A percentile compares a stretch with the other conserved stretches of the same genome.
phyloP scores from a whole-genome alignment of 2,329 filamentous ascomycete species.

The Bipolaris cookei region DNA sequence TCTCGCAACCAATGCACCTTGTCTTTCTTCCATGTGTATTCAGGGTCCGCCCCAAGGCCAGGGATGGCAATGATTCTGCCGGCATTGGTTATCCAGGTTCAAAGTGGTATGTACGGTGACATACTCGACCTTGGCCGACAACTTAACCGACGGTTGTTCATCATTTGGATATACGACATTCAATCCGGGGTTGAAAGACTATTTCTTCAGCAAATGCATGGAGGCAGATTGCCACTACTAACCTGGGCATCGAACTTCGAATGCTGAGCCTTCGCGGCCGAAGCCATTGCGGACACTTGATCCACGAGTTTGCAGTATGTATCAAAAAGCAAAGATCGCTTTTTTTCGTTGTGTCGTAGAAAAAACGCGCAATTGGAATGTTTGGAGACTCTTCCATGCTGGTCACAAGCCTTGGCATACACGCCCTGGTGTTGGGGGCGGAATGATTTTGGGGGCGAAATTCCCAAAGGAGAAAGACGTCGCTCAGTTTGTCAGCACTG shows the following conservation, averaged over 20 bases:
- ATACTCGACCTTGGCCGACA: constrained; percentile 23
- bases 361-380: no score
- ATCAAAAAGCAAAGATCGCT: not conserved
- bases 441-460: constrained; percentile 15
- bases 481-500: not conserved
- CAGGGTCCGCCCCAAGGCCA: constrained; percentile 38
- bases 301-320: not conserved
- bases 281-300: constrained; percentile 15
- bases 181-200: constrained; percentile 25
- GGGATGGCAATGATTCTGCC: constrained; percentile 40
- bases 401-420: not conserved
- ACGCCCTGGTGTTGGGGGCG: constrained; percentile 2
- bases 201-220: not conserved
- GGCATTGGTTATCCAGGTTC: not conserved
- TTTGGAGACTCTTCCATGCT: not conserved
- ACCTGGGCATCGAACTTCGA: constrained; percentile 29
- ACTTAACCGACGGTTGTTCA: constrained; percentile 16
- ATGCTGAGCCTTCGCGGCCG: constrained; percentile 20
- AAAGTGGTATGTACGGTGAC: not conserved
- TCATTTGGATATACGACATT: constrained; percentile 25
- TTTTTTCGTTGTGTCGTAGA: not conserved
- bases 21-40: constrained; percentile 37
- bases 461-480: constrained; percentile 7
- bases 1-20: constrained; percentile 41
- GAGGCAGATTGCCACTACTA: not conserved